Percentiles rank a stretch among this genome's conserved stretches.
Conservation (phyloP, 1,139 yeast genomes). For the Candida glucosophila region DNA sequence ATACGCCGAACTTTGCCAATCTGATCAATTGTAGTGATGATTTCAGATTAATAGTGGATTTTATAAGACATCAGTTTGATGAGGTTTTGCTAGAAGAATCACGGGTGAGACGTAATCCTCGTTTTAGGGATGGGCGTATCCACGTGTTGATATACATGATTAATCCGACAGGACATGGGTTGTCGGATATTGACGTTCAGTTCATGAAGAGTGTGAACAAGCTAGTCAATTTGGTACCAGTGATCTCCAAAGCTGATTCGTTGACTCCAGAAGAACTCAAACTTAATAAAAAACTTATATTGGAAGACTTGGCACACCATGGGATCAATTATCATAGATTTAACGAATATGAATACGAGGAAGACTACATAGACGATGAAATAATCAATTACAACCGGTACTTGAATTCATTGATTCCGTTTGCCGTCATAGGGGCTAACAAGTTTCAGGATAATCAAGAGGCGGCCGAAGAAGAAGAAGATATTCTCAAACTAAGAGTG, state of each 20-base stretch:
- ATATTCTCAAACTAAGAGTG: constrained; percentile 28
- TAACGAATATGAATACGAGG: constrained; percentile 42
- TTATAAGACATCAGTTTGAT: constrained; percentile 42
- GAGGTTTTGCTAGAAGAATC: constrained; percentile 42
- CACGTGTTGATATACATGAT: constrained; percentile 40
- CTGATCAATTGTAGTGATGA: constrained; percentile 42
- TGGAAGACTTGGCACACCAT: constrained; percentile 34
- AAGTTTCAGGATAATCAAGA: constrained; percentile 26
- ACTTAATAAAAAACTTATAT: constrained; percentile 28
- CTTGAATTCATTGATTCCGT: constrained; percentile 33
- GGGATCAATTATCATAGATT: constrained; percentile 36
- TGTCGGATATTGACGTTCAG: constrained; percentile 33
- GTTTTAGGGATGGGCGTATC: constrained; percentile 41
- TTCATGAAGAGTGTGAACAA: constrained; percentile 33
- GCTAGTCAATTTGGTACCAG: constrained; percentile 35
- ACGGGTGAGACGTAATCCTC: constrained; percentile 38
- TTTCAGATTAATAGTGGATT: constrained; percentile 38
- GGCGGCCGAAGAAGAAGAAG: constrained; percentile 29
- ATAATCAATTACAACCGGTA: constrained; percentile 40
- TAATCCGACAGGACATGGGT: constrained; percentile 42
- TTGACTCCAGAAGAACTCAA: constrained; percentile 30
- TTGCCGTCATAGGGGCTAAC: constrained; percentile 37
- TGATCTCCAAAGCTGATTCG: constrained; percentile 35
- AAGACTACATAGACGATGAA: constrained; percentile 41
- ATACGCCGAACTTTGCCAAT: constrained; percentile 78